Evolutionary conservation across 768 basidiomycete species (phyloP).

Genomic region (Chalciporus sphaerocephalus): DNA sequence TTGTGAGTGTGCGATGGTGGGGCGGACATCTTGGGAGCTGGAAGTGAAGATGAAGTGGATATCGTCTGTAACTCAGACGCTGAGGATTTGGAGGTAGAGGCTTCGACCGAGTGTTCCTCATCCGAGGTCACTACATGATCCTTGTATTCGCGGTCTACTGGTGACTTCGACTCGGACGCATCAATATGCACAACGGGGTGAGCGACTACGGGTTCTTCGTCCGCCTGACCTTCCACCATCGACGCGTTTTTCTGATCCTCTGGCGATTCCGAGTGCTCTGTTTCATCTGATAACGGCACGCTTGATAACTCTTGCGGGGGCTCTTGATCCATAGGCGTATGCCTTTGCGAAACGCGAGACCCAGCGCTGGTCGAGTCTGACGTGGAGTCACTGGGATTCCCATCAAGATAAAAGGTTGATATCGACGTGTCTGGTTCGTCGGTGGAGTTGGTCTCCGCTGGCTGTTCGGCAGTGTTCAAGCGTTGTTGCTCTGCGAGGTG

Average conservation of each 20-base stretch:
- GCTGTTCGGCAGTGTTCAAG: slow-evolving; percentile 25
- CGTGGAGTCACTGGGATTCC: slow-evolving; percentile 18
- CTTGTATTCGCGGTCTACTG: slow-evolving; percentile 21
- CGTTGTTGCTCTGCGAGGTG: slow-evolving; percentile 53
- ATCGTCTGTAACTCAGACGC: slow-evolving; percentile 21
- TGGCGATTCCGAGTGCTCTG: neutral
- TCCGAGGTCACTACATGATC: neutral
- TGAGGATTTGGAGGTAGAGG: slow-evolving; percentile 5
- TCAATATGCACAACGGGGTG: slow-evolving; percentile 46
- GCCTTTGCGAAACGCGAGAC: slow-evolving; percentile 22
- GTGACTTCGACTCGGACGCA: slow-evolving; percentile 32
- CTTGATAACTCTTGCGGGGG: slow-evolving; percentile 18
- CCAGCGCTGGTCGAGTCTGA: slow-evolving; percentile 13
- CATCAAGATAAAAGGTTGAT: slow-evolving; percentile 56
- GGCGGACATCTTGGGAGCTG: slow-evolving; percentile 18
- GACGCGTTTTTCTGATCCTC: neutral
- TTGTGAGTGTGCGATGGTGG: slow-evolving; percentile 32
- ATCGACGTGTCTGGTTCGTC: slow-evolving; percentile 44
- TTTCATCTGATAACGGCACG: slow-evolving; percentile 24
- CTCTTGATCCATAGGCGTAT: slow-evolving; percentile 15
- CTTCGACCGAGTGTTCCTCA: neutral
- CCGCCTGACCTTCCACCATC: slow-evolving; percentile 3
- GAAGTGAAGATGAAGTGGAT: slow-evolving; percentile 31
- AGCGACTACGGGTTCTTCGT: slow-evolving; percentile 16
- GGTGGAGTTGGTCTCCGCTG: slow-evolving; percentile 33